Evolutionary conservation across 2,329 filamentous ascomycete species (phyloP), one percentile per base, ranked within the genome.

Genomic region (Hypocrella siamensis): DNA sequence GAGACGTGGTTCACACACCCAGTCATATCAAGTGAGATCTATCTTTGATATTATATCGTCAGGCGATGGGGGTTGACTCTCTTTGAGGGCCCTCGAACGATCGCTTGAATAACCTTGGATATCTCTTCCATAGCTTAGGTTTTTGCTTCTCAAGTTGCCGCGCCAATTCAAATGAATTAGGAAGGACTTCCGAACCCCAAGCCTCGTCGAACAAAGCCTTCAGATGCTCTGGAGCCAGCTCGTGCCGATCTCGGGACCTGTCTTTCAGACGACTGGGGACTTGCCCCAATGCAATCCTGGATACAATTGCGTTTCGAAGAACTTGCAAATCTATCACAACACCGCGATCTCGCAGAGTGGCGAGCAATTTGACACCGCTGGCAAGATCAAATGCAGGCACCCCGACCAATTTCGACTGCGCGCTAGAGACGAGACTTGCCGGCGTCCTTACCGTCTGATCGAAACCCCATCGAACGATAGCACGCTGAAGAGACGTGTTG

Each of bases 401-500:
- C 8, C 34, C 39, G 19, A 31, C 10, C 5, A 37, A 21, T 15
- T 36, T 35, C 11, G 33, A 18, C 6, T 19, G 34, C n/a, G 38
- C 19, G 7, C 44, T 33, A 8, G 43, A 31, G 19, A 28, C 16
- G 12, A 22, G 30, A 7, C 28, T 31, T 6, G 48, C 43, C 18
- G 39, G 26, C 17, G 40, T 40, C 3, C 48, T 44, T 17, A 54
- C 32, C 10, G 46, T 52, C 31, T 52, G 44, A 34, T 60, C 49
- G 33, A 69, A 68, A 0, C 58, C 57, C 53, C 58, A 65, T 22
- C 61, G 49, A 7, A 67, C 38, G 12, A 67, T 52, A 3, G 46
- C 44, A 2, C 50, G 46, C 32, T 65, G 48, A 15, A 67, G 35
- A 17, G 42, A 44, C 9, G 38, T 31, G 26, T 56, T 47, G 38